Evolutionary conservation across 2,329 filamentous ascomycete species (phyloP).

Genomic region (Fusarium paranaense): DNA sequence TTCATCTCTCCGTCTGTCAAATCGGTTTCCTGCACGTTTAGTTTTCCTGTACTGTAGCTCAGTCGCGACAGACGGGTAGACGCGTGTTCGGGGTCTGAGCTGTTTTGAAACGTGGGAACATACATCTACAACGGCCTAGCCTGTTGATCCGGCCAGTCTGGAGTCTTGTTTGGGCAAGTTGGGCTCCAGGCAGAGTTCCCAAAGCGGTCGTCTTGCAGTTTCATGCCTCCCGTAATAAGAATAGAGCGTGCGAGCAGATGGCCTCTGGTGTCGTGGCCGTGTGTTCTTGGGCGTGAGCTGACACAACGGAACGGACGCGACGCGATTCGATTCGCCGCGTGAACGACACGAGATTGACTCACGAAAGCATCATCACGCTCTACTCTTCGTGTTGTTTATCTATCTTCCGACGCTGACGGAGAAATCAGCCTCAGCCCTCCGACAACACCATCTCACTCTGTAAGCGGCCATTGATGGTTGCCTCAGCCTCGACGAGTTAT

Average conservation of each 20-base stretch:
- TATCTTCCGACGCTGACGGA: constrained; percentile 21
- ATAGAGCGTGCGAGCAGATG: constrained; percentile 13
- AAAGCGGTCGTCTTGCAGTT: constrained; percentile 28
- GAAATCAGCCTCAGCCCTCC: constrained; percentile 14
- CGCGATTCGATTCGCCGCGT: constrained; percentile 22
- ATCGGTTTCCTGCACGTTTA: constrained; percentile 45
- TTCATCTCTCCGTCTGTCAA: constrained; percentile 42
- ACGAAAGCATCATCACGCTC: constrained; percentile 10
- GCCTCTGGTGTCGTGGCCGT: constrained; percentile 26
- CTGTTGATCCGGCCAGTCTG: constrained; percentile 6
- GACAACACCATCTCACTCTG: constrained; percentile 20
- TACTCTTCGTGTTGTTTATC: neutral
- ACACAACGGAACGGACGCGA: constrained; percentile 26
- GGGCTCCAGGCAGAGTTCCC: constrained; percentile 10
- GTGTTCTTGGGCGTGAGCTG: constrained; percentile 18
- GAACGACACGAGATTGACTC: constrained; percentile 22
- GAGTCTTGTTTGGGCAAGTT: constrained; percentile 24
- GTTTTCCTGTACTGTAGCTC: neutral
- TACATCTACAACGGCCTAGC: constrained; percentile 10
- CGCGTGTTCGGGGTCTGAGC: constrained; percentile 26
- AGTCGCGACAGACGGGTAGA: constrained; percentile 29
- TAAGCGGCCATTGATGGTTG: constrained; percentile 32
- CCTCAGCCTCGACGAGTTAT: constrained; percentile 5
- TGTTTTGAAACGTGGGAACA: constrained; percentile 41
- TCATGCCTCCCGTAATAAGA: constrained; percentile 33